Percentiles rank a stretch among this genome's conserved stretches.
These are phyloP conservation scores for Lactarius deliciosus DNA, from an alignment of 768 basidiomycete genomes.

Conservation along the genomic window DNA sequence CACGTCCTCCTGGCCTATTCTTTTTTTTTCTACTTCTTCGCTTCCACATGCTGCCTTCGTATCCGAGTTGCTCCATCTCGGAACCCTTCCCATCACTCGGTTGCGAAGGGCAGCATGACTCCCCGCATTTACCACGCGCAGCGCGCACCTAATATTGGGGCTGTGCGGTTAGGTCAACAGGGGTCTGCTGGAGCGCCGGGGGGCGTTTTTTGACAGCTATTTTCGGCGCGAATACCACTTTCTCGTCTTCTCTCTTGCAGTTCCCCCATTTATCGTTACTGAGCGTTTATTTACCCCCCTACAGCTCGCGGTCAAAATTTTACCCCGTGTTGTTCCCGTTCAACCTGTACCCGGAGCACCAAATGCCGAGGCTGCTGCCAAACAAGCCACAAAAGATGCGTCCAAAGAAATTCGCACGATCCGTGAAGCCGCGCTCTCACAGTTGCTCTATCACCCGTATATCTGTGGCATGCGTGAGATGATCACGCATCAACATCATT, in stretches of 20 bases:
- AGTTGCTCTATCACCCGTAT: conserved; percentile 97
- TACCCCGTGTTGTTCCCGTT: conserved; percentile 78
- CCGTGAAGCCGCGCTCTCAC: conserved; percentile 91
- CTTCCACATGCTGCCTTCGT: conserved; percentile 2
- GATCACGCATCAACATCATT: conserved; percentile 96
- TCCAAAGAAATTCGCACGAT: conserved; percentile 96
- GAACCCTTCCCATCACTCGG: conserved; percentile 2
- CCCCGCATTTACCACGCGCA: conserved; percentile 13
- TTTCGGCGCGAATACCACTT: neutral
- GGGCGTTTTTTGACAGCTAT: neutral
- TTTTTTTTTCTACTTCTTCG: neutral
- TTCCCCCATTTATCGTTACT: neutral
- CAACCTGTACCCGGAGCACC: conserved; percentile 49
- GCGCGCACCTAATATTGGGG: conserved; percentile 4
- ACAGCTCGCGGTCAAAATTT: conserved; percentile 98
- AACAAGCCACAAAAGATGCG: conserved; percentile 84
- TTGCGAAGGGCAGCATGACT: conserved; percentile 1
- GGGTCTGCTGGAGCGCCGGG: conserved; percentile 1
- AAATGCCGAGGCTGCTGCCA: conserved; percentile 59
- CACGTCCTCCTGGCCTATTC: neutral
- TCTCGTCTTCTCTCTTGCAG: neutral
- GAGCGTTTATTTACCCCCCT: conserved; percentile 1
- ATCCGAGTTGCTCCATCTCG: neutral
- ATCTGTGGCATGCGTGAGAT: conserved; percentile 99
- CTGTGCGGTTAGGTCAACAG: conserved; percentile 16